phyloP scores from a whole-genome alignment of 805 yeast species.

The Wickerhamomyces subpelliculosus region DNA sequence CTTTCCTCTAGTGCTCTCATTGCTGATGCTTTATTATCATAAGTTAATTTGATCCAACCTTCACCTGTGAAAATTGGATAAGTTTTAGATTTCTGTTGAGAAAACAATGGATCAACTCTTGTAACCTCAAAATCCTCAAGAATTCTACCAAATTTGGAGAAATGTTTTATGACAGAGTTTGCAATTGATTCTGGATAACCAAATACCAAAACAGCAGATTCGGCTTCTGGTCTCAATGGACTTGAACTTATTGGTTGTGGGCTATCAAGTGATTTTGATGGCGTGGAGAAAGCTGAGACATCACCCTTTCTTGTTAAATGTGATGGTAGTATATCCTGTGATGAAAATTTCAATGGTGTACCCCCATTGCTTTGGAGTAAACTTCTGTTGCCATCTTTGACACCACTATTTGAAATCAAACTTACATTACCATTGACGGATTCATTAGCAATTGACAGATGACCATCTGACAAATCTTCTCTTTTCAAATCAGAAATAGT shows the following conservation, averaged over 20 bases:
- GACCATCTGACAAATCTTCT: conserved; percentile 25
- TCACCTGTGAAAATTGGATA: conserved; percentile 77
- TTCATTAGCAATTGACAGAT: conserved; percentile 12
- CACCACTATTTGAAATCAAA: conserved; percentile 1
- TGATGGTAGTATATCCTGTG: conserved; percentile 5
- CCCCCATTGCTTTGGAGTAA: not conserved
- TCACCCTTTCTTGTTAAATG: too few species aligned
- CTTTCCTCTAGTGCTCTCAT: conserved; percentile 80
- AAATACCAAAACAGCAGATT: conserved; percentile 71
- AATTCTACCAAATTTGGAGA: conserved; percentile 72
- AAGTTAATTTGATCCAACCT: conserved; percentile 90
- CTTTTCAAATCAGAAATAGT: conserved; percentile 34
- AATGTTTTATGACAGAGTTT: conserved; percentile 59
- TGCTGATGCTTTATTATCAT: conserved; percentile 67
- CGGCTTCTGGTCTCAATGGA: conserved; percentile 20
- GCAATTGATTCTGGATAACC: conserved; percentile 83
- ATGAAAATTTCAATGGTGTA: conserved; percentile 5
- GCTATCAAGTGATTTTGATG: conserved; percentile 3
- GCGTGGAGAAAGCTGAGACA: conserved; percentile 13
- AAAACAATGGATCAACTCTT: conserved; percentile 20
- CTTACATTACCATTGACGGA: conserved; percentile 4
- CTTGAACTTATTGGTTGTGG: not conserved
- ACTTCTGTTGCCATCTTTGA: conserved; percentile 1
- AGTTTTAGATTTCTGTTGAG: conserved; percentile 21
- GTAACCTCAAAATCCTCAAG: conserved; percentile 62